Evolutionary conservation across 805 yeast species (phyloP), one percentile per base, ranked within the genome.

Genomic region (Starmerella bombicola): DNA sequence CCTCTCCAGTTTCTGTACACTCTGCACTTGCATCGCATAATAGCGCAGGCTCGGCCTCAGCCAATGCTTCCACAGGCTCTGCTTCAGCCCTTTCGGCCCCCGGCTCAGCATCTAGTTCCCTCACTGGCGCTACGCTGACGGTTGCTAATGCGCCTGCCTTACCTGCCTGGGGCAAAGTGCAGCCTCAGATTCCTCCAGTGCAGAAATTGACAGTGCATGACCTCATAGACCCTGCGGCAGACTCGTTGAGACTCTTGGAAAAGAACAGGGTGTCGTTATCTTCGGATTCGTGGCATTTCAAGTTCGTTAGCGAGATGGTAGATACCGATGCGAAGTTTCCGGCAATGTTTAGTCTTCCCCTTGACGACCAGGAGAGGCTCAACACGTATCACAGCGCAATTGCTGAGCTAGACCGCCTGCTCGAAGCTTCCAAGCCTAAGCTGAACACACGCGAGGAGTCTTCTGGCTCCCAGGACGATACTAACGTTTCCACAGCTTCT

Each of bases 41-140:
- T 48, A 15, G 32, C 18, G 32, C 17, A 7, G 32, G 17, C 17
- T 9, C 17, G 7, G 32, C 32, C 32, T 9, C 32, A 10, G n/a
- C 32, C 16, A 21, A 6, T 12, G 5, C 35, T 9, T 21, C 62
- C 59, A 39, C 63, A 62, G 47, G 64, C 57, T 41, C 67, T 59
- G 42, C 59, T 56, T 32, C 62, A 56, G 41, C 58, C n/a, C 21
- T 33, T 9, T 7, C 40, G n/a, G 29, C 31, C 3, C 15, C 44
- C 12, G 24, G 15, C 4, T 34, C 37, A 4, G 22, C 34, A n/a
- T 21, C 23, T 6, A 30, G 26, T 21, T 16, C 24, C 16, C 30
- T 35, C n/a, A 24, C 24, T 7, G 43, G 33, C 5, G 34, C 37
- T 17, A 35, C 40, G 30, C 37, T 45, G 19, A 38, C 41, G 15